Conservation (phyloP, 805 yeast genomes). For the Monosporozyma servazzii region DNA sequence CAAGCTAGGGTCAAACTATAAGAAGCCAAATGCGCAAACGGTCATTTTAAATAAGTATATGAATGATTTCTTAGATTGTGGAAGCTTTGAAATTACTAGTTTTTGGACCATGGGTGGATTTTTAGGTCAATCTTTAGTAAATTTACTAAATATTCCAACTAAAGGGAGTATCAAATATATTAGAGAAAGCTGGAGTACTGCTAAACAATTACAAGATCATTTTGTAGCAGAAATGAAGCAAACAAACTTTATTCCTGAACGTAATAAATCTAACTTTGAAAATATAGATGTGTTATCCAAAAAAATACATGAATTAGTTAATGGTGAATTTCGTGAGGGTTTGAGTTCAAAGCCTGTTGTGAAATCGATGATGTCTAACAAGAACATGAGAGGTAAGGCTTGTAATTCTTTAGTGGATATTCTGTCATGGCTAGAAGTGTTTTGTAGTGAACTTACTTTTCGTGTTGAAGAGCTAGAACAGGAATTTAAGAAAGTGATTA, state of each 20-base stretch:
- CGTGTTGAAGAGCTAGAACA: slow-evolving; percentile 72
- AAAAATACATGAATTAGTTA: slow-evolving; percentile 48
- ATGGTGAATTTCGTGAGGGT: slow-evolving; percentile 53
- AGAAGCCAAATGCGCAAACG: slow-evolving; percentile 84
- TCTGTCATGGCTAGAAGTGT: slow-evolving; percentile 71
- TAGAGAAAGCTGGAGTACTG: slow-evolving; percentile 39
- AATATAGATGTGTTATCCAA: slow-evolving; percentile 42
- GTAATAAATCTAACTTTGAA: slow-evolving; percentile 16
- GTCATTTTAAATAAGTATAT: slow-evolving; percentile 46
- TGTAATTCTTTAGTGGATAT: slow-evolving; percentile 50
- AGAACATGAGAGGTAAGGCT: slow-evolving; percentile 56
- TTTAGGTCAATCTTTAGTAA: slow-evolving; percentile 51
- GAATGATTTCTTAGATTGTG: slow-evolving; percentile 40
- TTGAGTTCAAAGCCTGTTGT: slow-evolving; percentile 51
- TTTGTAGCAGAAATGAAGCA: slow-evolving; percentile 11
- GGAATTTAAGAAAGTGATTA: slow-evolving; percentile 27
- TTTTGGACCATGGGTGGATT: slow-evolving; percentile 92
- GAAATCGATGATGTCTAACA: slow-evolving; percentile 83
- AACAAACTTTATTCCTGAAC: neutral
- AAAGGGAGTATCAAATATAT: slow-evolving; percentile 41
- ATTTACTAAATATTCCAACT: slow-evolving; percentile 43
- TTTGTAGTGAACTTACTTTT: slow-evolving; percentile 65
- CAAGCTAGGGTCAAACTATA: slow-evolving; percentile 76
- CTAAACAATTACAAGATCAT: slow-evolving; percentile 25
- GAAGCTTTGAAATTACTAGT: slow-evolving; percentile 55